Conservation (phyloP, 306 rosid genomes). For the Styphnolobium japonicum region DNA sequence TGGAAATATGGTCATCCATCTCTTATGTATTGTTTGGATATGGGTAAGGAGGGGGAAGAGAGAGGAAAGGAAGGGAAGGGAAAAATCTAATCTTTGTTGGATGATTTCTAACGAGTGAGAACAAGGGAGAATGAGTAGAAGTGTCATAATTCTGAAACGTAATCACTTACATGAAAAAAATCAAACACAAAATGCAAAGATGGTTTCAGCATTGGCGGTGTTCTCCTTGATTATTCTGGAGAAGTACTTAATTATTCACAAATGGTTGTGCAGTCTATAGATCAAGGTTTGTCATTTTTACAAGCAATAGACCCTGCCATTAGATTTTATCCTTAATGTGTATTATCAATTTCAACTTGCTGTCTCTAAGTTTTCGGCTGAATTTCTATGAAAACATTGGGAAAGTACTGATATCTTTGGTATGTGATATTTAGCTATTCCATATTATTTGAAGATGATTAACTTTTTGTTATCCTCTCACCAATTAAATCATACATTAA, state of each 20-base stretch:
- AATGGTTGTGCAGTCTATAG: slow-evolving; percentile 78
- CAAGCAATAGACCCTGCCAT: neutral
- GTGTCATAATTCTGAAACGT: too few relatives aligned
- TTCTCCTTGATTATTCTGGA: slow-evolving; percentile 75
- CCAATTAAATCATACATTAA: neutral
- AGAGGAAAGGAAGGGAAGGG: too few relatives aligned
- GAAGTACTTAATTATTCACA: slow-evolving; percentile 64
- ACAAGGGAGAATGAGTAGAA: too few relatives aligned
- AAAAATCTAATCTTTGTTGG: too few relatives aligned
- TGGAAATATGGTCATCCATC: too few relatives aligned
- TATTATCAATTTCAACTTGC: neutral
- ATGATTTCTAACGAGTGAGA: too few relatives aligned
- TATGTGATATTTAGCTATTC: slow-evolving; percentile 23
- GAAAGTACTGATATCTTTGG: slow-evolving; percentile 76
- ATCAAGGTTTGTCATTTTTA: slow-evolving; percentile 61
- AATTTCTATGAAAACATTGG: slow-evolving; percentile 84
- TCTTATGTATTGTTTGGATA: too few relatives aligned
- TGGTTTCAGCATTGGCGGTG: slow-evolving; percentile 74
- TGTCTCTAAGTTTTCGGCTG: slow-evolving; percentile 65
- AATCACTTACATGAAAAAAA: too few relatives aligned
- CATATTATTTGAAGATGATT: neutral
- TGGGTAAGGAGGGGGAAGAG: too few relatives aligned
- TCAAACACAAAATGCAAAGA: too few relatives aligned
- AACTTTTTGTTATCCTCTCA: neutral
- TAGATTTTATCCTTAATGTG: neutral